Conservation (phyloP, 148 eudicot genomes). For the Amaranthus palmeri region DNA sequence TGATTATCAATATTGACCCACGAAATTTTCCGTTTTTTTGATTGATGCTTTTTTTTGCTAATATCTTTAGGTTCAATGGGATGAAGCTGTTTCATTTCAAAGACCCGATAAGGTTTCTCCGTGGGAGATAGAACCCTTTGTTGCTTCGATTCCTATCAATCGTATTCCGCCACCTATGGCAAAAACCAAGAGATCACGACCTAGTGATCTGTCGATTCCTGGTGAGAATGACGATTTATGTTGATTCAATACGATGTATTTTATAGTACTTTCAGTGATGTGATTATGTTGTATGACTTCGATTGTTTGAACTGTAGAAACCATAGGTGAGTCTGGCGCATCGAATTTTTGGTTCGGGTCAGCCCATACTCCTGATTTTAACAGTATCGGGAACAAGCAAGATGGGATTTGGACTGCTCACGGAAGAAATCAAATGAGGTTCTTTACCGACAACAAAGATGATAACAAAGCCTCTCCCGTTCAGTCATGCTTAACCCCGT, state of each 20-base stretch:
- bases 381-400: slow-evolving; percentile 27
- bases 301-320: slow-evolving; percentile 29
- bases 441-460: slow-evolving; percentile 27
- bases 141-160: slow-evolving; percentile 39
- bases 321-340: slow-evolving; percentile 22
- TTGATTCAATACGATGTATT: neutral
- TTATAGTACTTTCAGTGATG: neutral
- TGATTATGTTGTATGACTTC: neutral
- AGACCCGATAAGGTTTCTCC: slow-evolving; percentile 86
- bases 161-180: slow-evolving; percentile 33
- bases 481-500: slow-evolving; percentile 23
- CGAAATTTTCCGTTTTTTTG: slow-evolving; percentile 7
- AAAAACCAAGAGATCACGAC: slow-evolving; percentile 71
- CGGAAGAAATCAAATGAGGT: slow-evolving; percentile 30
- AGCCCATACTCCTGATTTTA: slow-evolving; percentile 26
- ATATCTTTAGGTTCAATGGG: slow-evolving; percentile 77
- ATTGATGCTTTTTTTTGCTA: slow-evolving; percentile 10
- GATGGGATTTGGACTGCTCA: slow-evolving; percentile 36
- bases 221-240: slow-evolving; percentile 34
- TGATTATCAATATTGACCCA: neutral
- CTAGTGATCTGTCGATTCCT: slow-evolving; percentile 42
- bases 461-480: slow-evolving; percentile 26
- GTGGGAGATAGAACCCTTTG: slow-evolving; percentile 88
- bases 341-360: slow-evolving; percentile 56
- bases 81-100: slow-evolving; percentile 58